These are phyloP conservation scores for Acrocalymma vagum DNA, from an alignment of 2,329 filamentous ascomycete species.

Conservation along the genomic window DNA sequence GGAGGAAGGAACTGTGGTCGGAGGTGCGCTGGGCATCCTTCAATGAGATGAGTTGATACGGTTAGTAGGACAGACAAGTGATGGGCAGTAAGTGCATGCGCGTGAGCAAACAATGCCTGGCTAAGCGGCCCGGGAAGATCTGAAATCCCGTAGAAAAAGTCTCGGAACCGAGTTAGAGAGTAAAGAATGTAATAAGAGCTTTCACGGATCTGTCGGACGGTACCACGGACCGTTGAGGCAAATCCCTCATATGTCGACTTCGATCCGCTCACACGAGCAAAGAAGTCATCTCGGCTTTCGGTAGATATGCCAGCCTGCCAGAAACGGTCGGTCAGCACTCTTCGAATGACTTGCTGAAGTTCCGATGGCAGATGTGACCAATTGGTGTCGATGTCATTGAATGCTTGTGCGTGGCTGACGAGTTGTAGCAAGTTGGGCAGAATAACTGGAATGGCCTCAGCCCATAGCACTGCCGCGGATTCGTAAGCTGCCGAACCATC, in stretches of 20 bases:
- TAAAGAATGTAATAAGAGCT: constrained; percentile 94
- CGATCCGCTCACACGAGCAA: constrained; percentile 87
- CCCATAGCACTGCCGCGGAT: constrained; percentile 83
- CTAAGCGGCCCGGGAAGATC: constrained; percentile 86
- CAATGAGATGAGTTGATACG: constrained; percentile 85
- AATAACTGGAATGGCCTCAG: constrained; percentile 80
- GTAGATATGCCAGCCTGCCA: constrained; percentile 98
- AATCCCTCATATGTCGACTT: constrained; percentile 92
- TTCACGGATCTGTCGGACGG: constrained; percentile 88
- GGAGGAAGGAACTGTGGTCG: constrained; percentile 84
- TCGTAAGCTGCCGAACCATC: constrained; percentile 76
- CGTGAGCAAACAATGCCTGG: constrained; percentile 83
- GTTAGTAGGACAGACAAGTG: constrained; percentile 95
- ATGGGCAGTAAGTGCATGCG: constrained; percentile 84
- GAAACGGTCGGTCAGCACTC: constrained; percentile 91
- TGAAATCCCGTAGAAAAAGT: constrained; percentile 88
- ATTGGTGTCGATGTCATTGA: constrained; percentile 80
- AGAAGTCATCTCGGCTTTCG: constrained; percentile 96
- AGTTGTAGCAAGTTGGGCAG: constrained; percentile 88
- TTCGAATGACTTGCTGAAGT: constrained; percentile 77
- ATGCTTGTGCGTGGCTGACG: constrained; percentile 87
- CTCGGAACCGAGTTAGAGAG: constrained; percentile 86
- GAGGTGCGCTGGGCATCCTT: constrained; percentile 85
- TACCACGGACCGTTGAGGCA: constrained; percentile 89
- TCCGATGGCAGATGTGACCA: constrained; percentile 81